These are phyloP conservation scores for Candida silvicultrix DNA, from an alignment of 805 yeast species.

Conservation along the genomic window DNA sequence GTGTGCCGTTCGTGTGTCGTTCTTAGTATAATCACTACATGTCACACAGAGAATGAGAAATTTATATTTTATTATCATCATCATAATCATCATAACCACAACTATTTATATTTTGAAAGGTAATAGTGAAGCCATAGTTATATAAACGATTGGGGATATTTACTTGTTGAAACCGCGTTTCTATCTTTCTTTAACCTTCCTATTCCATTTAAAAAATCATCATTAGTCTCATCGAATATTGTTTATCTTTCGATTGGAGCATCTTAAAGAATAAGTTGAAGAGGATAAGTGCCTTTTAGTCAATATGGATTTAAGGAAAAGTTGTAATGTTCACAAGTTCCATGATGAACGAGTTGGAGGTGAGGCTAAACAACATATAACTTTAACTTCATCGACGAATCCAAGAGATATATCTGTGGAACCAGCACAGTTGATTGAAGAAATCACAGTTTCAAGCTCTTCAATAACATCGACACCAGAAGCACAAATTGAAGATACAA, in stretches of 20 bases:
- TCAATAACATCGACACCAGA: neutral
- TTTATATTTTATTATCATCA: too few species aligned
- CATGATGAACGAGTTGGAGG: neutral
- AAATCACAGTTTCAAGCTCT: neutral
- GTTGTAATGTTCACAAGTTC: neutral
- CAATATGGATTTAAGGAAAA: neutral
- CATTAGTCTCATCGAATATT: too few species aligned
- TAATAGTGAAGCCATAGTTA: too few species aligned
- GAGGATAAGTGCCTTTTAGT: neutral
- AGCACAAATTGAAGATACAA: neutral
- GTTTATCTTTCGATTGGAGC: too few species aligned
- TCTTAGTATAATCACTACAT: too few species aligned
- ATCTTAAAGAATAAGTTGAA: neutral
- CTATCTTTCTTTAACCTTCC: too few species aligned
- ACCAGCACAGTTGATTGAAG: neutral
- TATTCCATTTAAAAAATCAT: too few species aligned
- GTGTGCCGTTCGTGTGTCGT: neutral
- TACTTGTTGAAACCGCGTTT: too few species aligned
- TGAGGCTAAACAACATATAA: neutral
- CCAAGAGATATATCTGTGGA: neutral
- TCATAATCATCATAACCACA: too few species aligned
- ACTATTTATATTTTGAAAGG: too few species aligned
- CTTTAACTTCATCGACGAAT: neutral
- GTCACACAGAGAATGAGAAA: too few species aligned
- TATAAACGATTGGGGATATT: too few species aligned